phyloP scores from a whole-genome alignment of 2,329 filamentous ascomycete genomes.

The Ascochyta fabae region DNA sequence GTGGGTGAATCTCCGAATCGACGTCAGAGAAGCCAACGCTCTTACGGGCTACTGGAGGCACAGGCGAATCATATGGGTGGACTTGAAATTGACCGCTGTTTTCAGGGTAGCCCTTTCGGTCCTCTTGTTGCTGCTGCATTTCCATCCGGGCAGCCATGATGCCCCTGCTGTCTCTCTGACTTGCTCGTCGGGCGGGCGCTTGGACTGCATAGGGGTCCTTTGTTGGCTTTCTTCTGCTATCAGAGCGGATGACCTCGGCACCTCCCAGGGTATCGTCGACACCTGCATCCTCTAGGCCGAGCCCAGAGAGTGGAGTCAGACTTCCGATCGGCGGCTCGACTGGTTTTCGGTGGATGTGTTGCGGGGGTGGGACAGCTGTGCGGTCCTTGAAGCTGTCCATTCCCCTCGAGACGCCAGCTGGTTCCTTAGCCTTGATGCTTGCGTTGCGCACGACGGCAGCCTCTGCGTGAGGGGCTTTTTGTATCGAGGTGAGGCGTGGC shows the following conservation, averaged over 20 bases:
- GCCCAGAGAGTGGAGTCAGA: slow-evolving; percentile 30
- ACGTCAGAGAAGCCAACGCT: slow-evolving; percentile 51
- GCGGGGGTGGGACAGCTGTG: slow-evolving; percentile 20
- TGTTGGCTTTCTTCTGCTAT: slow-evolving; percentile 38
- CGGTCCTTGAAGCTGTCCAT: slow-evolving; percentile 43
- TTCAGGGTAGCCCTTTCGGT: slow-evolving; percentile 43
- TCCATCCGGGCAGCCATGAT: slow-evolving; percentile 46
- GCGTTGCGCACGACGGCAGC: slow-evolving; percentile 26
- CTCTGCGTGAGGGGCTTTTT: slow-evolving; percentile 27
- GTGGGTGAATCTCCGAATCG: slow-evolving; percentile 29
- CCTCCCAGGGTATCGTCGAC: slow-evolving; percentile 37
- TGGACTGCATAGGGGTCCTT: slow-evolving; percentile 30
- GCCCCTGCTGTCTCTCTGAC: slow-evolving; percentile 41
- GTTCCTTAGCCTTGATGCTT: slow-evolving; percentile 44
- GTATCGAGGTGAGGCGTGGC: slow-evolving; percentile 23
- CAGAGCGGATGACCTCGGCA: slow-evolving; percentile 41
- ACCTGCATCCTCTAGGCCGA: slow-evolving; percentile 45
- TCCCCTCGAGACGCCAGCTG: slow-evolving; percentile 33
- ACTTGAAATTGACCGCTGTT: slow-evolving; percentile 44
- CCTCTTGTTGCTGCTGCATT: slow-evolving; percentile 49
- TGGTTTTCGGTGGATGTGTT: slow-evolving; percentile 34
- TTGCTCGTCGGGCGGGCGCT: slow-evolving; percentile 25
- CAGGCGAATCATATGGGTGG: slow-evolving; percentile 29
- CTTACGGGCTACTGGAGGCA: slow-evolving; percentile 46
- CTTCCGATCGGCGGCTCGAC: slow-evolving; percentile 16